These are phyloP conservation scores for Ammopiptanthus mongolicus DNA, from an alignment of 306 rosid genomes.

Conservation along the genomic window DNA sequence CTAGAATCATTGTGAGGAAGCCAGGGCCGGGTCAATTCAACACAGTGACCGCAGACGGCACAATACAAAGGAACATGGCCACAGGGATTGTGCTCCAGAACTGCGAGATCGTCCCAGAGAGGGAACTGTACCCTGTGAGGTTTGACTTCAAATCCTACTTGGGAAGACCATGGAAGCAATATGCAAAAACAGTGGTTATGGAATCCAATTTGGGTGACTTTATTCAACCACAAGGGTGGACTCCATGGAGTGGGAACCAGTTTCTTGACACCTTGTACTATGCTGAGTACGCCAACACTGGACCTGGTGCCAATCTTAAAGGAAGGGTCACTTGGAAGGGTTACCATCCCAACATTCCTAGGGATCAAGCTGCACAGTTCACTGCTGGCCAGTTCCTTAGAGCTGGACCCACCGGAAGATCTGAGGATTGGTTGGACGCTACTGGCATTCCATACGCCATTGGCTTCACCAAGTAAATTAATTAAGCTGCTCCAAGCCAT, in stretches of 20 bases:
- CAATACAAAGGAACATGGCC: conserved; percentile 5
- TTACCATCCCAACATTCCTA: conserved; percentile 25
- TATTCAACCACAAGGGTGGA: conserved; percentile 40
- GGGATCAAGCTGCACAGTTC: conserved; percentile 36
- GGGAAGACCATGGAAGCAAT: conserved; percentile 75
- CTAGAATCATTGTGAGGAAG: conserved; percentile 38
- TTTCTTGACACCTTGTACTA: conserved; percentile 30
- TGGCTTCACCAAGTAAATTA: conserved; percentile 7
- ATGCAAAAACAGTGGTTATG: conserved; percentile 50
- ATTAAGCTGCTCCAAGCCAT: no score
- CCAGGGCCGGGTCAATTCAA: conserved; percentile 47
- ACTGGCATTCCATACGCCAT: conserved; percentile 22
- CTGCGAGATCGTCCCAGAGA: conserved; percentile 54
- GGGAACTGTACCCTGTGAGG: conserved; percentile 23
- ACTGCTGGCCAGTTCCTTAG: conserved; percentile 27
- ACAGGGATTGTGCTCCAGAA: conserved; percentile 60
- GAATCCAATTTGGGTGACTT: conserved; percentile 52
- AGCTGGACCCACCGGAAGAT: not conserved
- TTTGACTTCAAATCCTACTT: conserved; percentile 36
- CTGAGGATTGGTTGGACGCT: conserved; percentile 34
- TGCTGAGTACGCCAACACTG: conserved; percentile 50
- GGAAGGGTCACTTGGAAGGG: conserved; percentile 56
- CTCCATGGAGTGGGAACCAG: conserved; percentile 21
- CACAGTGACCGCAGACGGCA: conserved; percentile 64
- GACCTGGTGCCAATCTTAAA: conserved; percentile 41